Conservation (phyloP, 768 basidiomycete species). For the Termitomyces sp. region DNA sequence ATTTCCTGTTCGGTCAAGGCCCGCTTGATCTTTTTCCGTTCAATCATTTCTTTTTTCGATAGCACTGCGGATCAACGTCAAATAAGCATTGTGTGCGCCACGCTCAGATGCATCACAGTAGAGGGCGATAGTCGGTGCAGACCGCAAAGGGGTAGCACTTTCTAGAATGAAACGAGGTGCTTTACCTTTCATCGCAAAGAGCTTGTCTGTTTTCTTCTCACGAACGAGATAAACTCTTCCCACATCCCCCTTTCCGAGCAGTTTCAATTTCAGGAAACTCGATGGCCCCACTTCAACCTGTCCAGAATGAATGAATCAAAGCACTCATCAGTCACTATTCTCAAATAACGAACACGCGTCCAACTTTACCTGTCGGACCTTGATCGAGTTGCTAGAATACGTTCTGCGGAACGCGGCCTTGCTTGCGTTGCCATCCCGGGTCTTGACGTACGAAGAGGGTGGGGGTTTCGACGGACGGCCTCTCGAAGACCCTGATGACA, state of each 20-base stretch:
- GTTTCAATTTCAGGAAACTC: constrained; percentile 94
- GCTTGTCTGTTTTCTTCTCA: constrained; percentile 95
- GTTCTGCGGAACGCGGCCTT: constrained; percentile 84
- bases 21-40: constrained; percentile 98
- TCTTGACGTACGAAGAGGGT: constrained; percentile 34
- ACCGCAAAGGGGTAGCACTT: constrained; percentile 14
- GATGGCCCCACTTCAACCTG: constrained; percentile 92
- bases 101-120: constrained; percentile 15
- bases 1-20: constrained; percentile 99
- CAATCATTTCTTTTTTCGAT: constrained; percentile 99
- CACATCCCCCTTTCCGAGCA: constrained; percentile 98
- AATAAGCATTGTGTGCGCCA: constrained; percentile 29
- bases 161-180: constrained; percentile 16
- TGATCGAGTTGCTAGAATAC: constrained; percentile 97
- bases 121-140: background rate
- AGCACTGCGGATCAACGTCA: constrained; percentile 60
- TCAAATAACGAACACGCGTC: background rate
- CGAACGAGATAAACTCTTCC: constrained; percentile 97
- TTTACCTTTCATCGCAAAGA: constrained; percentile 99
- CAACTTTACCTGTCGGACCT: constrained; percentile 71
- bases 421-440: constrained; percentile 37
- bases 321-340: constrained; percentile 6
- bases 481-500: constrained; percentile 72
- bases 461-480: constrained; percentile 39
- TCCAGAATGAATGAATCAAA: constrained; percentile 1